A percentile compares a stretch with the other conserved stretches of the same genome.
phyloP scores from a whole-genome alignment of 2,329 filamentous ascomycete genomes.

The Diaporthe sp. region DNA sequence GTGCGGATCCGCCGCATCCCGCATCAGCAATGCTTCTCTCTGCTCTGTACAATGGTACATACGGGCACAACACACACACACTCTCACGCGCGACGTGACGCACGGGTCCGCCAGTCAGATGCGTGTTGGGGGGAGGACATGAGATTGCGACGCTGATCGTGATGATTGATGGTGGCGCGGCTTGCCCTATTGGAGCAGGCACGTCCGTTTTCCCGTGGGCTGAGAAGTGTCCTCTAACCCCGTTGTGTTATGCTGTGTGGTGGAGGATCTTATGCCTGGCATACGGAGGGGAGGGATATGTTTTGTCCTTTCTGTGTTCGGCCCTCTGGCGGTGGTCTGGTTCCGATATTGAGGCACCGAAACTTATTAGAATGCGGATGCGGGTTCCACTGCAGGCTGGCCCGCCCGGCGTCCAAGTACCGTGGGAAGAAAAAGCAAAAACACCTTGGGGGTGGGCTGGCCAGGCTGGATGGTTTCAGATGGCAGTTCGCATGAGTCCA shows the following conservation, averaged over 20 bases:
- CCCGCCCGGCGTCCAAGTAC: slow-evolving; percentile 10
- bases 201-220: not conserved
- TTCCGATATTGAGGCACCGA: slow-evolving; percentile 3
- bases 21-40: not conserved
- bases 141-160: slow-evolving; percentile 27
- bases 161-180: not conserved
- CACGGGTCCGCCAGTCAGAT: slow-evolving; percentile 10
- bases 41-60: not conserved
- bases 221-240: not conserved
- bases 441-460: not conserved
- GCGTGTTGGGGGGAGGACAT: not conserved
- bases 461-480: slow-evolving; percentile 20
- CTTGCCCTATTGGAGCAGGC: not conserved
- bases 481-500: slow-evolving; percentile 22
- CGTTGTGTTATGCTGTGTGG: not conserved
- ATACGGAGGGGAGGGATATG: not conserved
- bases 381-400: slow-evolving; percentile 27
- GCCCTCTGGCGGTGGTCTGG: not conserved
- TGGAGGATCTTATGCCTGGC: not conserved
- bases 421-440: slow-evolving; percentile 9
- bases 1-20: slow-evolving; percentile 23
- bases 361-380: slow-evolving; percentile 5
- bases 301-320: not conserved
- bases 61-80: not conserved
- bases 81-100: not conserved